phyloP scores from a whole-genome alignment of 2,329 filamentous ascomycete species.

The Hypoxylon sp. region DNA sequence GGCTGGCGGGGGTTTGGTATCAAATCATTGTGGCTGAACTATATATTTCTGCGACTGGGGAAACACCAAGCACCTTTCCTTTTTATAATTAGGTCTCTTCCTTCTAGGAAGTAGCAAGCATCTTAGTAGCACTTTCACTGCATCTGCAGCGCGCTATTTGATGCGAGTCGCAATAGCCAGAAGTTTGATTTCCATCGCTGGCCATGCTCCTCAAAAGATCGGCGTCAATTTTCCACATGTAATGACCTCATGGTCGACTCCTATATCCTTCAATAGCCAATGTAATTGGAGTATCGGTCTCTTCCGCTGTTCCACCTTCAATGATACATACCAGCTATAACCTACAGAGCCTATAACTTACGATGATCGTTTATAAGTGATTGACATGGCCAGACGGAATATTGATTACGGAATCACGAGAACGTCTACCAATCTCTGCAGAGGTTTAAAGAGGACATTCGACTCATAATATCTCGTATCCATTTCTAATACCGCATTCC shows the following conservation, averaged over 20 bases:
- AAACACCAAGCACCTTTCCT: constrained; percentile 6
- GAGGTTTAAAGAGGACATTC: neutral
- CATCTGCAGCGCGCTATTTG: neutral
- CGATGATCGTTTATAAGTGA: constrained; percentile 15
- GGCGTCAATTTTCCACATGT: constrained; percentile 12
- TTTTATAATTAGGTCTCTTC: neutral
- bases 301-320: constrained; percentile 22
- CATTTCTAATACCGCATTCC: constrained; percentile 11
- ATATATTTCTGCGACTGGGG: constrained; percentile 1
- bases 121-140: neutral
- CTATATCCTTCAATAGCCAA: constrained; percentile 18
- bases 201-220: constrained; percentile 15
- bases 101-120: neutral
- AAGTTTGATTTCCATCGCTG: neutral
- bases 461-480: constrained; percentile 20
- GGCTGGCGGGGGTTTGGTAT: constrained; percentile 14
- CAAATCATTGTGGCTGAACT: constrained; percentile 5
- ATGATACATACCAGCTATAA: constrained; percentile 33
- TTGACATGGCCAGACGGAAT: constrained; percentile 16
- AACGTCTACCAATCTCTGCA: constrained; percentile 4
- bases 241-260: constrained; percentile 35
- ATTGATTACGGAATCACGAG: constrained; percentile 32
- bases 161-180: constrained; percentile 7
- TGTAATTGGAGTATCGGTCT: constrained; percentile 14
- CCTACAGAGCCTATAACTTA: constrained; percentile 15